Conservation (phyloP, 805 yeast species). For the Dipodascus albidus region DNA sequence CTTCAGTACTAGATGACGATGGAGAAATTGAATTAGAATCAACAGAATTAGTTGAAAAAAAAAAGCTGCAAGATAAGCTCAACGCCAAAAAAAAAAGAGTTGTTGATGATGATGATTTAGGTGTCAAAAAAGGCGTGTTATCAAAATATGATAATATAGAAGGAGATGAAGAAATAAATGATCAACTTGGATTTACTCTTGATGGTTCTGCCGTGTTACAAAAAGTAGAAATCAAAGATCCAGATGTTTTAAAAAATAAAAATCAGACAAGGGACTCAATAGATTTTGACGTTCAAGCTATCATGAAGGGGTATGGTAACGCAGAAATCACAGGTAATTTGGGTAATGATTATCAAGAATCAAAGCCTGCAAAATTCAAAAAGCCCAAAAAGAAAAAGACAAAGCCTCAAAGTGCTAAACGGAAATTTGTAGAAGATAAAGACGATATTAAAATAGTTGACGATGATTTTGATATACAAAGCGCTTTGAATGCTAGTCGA, state of each 20-base stretch:
- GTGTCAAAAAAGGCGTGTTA: constrained; percentile 11
- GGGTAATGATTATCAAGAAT: constrained; percentile 22
- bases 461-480: constrained; percentile 29
- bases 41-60: constrained; percentile 28
- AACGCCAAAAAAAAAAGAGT: constrained; percentile 19
- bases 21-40: constrained; percentile 31
- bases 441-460: constrained; percentile 23
- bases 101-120: constrained; percentile 18
- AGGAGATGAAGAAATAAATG: neutral
- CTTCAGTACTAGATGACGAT: constrained; percentile 23
- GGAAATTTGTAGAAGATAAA: constrained; percentile 23
- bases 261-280: constrained; percentile 17
- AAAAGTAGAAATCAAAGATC: constrained; percentile 15
- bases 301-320: neutral
- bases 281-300: constrained; percentile 10
- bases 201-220: constrained; percentile 26
- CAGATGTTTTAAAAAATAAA: constrained; percentile 12
- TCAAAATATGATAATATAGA: constrained; percentile 21
- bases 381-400: constrained; percentile 29
- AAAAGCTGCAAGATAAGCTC: constrained; percentile 18
- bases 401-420: constrained; percentile 21
- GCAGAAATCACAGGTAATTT: constrained; percentile 10
- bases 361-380: constrained; percentile 29
- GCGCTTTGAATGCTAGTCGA: constrained; percentile 20
- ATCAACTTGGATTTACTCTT: constrained; percentile 21